Evolutionary conservation across 2,329 filamentous ascomycete species (phyloP).

Genomic region (Fusarium sp.): DNA sequence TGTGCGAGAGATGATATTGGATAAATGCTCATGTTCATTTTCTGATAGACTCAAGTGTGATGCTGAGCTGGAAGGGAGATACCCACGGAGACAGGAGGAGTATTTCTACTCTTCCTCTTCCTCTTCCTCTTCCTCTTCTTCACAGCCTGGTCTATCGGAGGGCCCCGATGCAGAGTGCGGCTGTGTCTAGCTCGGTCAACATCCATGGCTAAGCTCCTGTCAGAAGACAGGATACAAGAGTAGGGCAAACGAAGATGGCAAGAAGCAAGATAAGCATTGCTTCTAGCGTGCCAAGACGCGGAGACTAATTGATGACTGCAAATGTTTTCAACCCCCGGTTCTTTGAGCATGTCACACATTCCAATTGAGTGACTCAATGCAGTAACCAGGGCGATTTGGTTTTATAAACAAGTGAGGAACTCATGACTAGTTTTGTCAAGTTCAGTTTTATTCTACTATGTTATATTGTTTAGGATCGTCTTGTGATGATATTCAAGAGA

Average conservation of each 20-base stretch:
- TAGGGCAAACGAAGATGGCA: slow-evolving; percentile 25
- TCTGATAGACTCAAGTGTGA: not conserved
- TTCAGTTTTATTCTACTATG: too few relatives aligned
- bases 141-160: slow-evolving; percentile 35
- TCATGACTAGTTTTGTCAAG: too few relatives aligned
- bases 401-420: too few relatives aligned
- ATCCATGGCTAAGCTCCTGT: slow-evolving; percentile 26
- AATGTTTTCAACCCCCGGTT: not conserved
- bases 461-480: not conserved
- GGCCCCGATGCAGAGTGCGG: slow-evolving; percentile 40
- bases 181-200: slow-evolving; percentile 42
- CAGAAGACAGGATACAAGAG: slow-evolving; percentile 1
- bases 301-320: slow-evolving; percentile 14
- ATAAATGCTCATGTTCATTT: slow-evolving; percentile 15
- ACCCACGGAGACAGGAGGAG: slow-evolving; percentile 11
- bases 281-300: slow-evolving; percentile 35
- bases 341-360: slow-evolving; percentile 9
- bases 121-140: not conserved
- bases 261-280: slow-evolving; percentile 29
- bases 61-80: not conserved
- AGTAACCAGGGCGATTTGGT: too few relatives aligned
- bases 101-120: slow-evolving; percentile 34
- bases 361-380: not conserved
- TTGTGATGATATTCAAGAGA: not conserved
- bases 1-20: slow-evolving; percentile 5